Conservation (phyloP, 140 eudicot genomes). For the Bidens hawaiensis region DNA sequence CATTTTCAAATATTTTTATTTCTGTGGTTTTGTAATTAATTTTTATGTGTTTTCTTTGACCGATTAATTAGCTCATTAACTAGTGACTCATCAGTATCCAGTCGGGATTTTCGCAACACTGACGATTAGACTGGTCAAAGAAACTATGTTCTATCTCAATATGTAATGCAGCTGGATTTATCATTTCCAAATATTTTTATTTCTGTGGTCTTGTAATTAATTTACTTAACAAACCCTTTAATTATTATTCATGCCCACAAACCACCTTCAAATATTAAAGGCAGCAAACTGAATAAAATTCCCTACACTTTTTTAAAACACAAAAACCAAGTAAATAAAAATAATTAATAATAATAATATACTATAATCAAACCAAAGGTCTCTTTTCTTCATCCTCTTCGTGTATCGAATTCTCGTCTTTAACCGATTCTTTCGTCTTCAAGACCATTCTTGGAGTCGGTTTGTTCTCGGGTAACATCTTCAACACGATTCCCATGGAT, state of each 20-base stretch:
- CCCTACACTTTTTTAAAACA: background rate
- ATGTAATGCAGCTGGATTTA: conserved; percentile 13
- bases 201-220: conserved; percentile 7
- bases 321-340: too few relatives aligned
- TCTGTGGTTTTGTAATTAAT: too few relatives aligned
- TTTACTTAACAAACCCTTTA: background rate
- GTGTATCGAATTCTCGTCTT: conserved; percentile 23
- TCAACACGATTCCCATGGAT: conserved; percentile 71
- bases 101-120: too few relatives aligned
- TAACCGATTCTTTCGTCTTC: conserved; percentile 9
- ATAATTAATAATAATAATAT: background rate
- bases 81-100: too few relatives aligned
- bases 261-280: conserved; percentile 13
- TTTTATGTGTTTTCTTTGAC: too few relatives aligned
- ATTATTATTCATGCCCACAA: conserved; percentile 25
- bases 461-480: conserved; percentile 70
- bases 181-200: background rate
- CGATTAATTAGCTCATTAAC: too few relatives aligned
- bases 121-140: too few relatives aligned
- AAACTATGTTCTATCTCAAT: conserved; percentile 2
- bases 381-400: conserved; percentile 57
- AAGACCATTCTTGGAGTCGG: conserved; percentile 29
- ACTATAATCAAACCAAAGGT: conserved; percentile 48
- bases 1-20: too few relatives aligned
- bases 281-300: conserved; percentile 14